phyloP scores from a whole-genome alignment of 2,329 filamentous ascomycete species.

The Exophiala sp. region DNA sequence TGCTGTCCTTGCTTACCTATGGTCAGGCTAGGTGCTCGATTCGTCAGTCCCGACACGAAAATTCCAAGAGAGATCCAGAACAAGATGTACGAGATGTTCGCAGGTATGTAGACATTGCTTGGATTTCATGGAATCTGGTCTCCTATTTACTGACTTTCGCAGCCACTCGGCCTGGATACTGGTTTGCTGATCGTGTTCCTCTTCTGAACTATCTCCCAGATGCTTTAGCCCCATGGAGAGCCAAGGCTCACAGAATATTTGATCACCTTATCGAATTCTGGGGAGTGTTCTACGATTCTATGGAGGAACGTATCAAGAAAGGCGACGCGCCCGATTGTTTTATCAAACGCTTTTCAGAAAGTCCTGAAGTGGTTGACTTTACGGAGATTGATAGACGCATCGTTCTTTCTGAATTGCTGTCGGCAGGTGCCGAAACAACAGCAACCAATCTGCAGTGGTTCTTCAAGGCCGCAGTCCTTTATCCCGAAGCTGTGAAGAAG shows the following conservation, averaged over 20 bases:
- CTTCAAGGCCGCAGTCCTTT: conserved; percentile 29
- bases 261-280: conserved; percentile 13
- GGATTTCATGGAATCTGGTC: too few species aligned
- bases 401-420: conserved; percentile 11
- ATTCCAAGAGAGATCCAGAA: conserved; percentile 12
- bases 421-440: conserved; percentile 16
- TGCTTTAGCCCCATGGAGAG: conserved; percentile 33
- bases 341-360: conserved; percentile 8
- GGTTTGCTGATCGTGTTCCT: conserved; percentile 44
- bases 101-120: background rate
- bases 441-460: conserved; percentile 18
- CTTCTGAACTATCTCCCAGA: conserved; percentile 41
- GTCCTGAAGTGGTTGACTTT: too few species aligned
- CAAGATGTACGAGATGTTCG: conserved; percentile 9
- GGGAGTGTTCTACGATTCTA: conserved; percentile 13
- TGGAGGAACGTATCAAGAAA: conserved; percentile 6
- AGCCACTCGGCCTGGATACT: conserved; percentile 15
- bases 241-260: background rate
- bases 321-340: conserved; percentile 15
- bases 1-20: background rate
- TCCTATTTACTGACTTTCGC: background rate
- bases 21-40: conserved; percentile 13
- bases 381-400: background rate
- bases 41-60: conserved; percentile 1
- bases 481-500: conserved; percentile 52